These are phyloP conservation scores for Talaromyces sp. DNA, from an alignment of 2,329 filamentous ascomycete species.

Conservation along the genomic window DNA sequence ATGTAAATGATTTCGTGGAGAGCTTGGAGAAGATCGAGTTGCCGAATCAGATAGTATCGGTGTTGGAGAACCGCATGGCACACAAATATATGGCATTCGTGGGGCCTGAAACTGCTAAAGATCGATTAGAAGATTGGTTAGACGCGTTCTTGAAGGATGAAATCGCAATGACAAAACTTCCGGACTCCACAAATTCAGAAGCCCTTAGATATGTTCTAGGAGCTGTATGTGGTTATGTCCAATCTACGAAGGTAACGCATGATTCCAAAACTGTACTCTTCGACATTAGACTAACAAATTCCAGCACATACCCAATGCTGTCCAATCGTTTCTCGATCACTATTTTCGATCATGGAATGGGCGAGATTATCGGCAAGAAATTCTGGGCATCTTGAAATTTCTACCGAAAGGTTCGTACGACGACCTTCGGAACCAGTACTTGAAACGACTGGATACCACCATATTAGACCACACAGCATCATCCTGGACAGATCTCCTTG, in stretches of 20 bases:
- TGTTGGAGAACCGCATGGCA: conserved; percentile 68
- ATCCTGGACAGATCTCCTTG: conserved; percentile 57
- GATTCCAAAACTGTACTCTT: background rate
- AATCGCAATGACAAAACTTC: conserved; percentile 35
- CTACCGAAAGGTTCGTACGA: conserved; percentile 27
- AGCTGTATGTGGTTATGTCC: conserved; percentile 31
- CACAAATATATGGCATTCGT: conserved; percentile 70
- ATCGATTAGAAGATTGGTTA: conserved; percentile 36
- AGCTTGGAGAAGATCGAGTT: conserved; percentile 73
- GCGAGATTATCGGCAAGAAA: conserved; percentile 45
- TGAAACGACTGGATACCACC: conserved; percentile 38
- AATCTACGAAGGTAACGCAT: conserved; percentile 34
- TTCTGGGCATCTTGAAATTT: conserved; percentile 32
- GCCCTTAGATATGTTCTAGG: conserved; percentile 33
- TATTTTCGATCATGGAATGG: conserved; percentile 63
- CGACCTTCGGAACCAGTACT: conserved; percentile 33
- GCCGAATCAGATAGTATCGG: conserved; percentile 74
- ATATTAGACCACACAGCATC: conserved; percentile 34
- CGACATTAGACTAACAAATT: conserved; percentile 8
- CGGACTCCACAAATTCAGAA: conserved; percentile 41
- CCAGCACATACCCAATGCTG: conserved; percentile 30
- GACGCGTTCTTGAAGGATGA: conserved; percentile 36
- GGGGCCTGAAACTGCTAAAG: conserved; percentile 49
- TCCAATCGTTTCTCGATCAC: conserved; percentile 37
- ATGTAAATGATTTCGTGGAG: conserved; percentile 62